Conservation (phyloP, 768 basidiomycete genomes). For the Mycena leptocephala region DNA sequence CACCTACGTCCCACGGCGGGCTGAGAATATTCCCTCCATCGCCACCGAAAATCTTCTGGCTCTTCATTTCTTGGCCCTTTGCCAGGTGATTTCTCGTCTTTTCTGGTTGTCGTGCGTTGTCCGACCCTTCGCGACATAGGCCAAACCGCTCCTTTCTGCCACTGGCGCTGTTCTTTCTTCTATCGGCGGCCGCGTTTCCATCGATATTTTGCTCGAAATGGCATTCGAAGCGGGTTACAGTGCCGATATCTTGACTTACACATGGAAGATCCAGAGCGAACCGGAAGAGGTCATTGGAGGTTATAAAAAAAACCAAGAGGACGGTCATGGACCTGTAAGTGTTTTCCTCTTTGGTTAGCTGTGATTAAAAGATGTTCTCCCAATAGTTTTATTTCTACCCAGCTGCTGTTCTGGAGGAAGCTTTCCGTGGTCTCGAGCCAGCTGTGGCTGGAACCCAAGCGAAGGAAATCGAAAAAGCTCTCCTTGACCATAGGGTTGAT, state of each 20-base stretch:
- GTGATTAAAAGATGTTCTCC: not conserved
- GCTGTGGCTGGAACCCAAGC: not conserved
- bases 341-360: not conserved
- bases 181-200: not conserved
- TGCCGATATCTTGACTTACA: constrained; percentile 5
- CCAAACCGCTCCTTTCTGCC: not conserved
- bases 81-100: not conserved
- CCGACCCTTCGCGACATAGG: not conserved
- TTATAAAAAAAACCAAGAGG: constrained; percentile 8
- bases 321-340: constrained; percentile 3
- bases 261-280: constrained; percentile 6
- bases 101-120: not conserved
- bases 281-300: not conserved
- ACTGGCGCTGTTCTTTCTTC: not conserved
- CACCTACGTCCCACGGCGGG: not conserved
- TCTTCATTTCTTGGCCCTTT: not conserved
- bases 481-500: not conserved
- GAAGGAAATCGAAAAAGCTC: not conserved
- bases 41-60: not conserved
- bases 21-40: not conserved
- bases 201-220: not conserved
- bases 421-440: not conserved
- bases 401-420: not conserved
- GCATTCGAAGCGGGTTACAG: not conserved
- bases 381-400: not conserved